Base-by-base conservation (phyloP, 192 early-diverging fungal genomes). In the Podila minutissima region DNA sequence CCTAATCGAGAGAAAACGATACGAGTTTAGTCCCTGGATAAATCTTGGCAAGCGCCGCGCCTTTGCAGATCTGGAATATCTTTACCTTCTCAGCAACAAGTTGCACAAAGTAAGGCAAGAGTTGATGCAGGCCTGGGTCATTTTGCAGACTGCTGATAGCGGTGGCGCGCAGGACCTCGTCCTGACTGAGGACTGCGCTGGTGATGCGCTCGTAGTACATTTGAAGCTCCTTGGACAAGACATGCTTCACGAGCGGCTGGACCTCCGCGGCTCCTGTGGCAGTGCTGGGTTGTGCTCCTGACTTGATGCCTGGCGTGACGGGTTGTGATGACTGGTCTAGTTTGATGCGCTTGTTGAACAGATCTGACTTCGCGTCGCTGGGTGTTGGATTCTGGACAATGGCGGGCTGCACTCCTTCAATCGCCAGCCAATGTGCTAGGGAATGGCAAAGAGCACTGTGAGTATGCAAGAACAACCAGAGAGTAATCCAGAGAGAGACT, bases 351-450 rank as follows among this genome's bases (percentile, higher is more conserved):
- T 87, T 88, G 51, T 74, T 79, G 46, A 88, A 75, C 24, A 87
- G 59, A 57, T 90, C 88, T 17, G 84, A 66, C 66, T 89, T 91
- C 33, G 86, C 89, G 69, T 90, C 88, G 60, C 67, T 85, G 5
- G 94, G 92, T 2, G 91, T 90, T 31, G 98, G 98, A 71, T 99
- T 99, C 79, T 99, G 97, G 20, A 95, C 92, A 72, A 97, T 98
- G 13, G 92, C 88, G 17, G 98, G 98, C 82, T 99, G 98, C 17
- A 99, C 96, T n/a, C 98, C 98, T 69, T 99, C 98, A 68, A 99
- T 94, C 2, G 98, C 97, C n/a, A 99, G 87, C 96, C 97, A 99
- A 74, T 99, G 97, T 12, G 93, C 96, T 85, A 46, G 1, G 41
- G 11, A 46, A 46, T 46, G 41, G 3, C 19, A 9, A 20, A 49